Conservation (phyloP, 2,329 filamentous ascomycete species). For the Calonectria multiphialidica region DNA sequence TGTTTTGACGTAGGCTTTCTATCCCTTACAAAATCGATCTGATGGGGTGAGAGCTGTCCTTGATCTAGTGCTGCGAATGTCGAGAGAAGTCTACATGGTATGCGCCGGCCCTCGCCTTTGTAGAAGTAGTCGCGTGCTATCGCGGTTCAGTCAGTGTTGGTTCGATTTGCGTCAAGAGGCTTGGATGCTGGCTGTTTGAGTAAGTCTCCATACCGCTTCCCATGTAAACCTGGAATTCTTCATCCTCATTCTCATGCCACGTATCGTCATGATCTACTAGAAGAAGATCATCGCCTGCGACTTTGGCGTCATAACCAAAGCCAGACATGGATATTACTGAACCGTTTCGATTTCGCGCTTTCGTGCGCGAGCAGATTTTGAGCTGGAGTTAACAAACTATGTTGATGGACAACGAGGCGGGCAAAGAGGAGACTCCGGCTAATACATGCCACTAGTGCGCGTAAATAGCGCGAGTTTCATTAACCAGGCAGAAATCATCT, state of each 20-base stretch:
- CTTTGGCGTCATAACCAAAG: not conserved
- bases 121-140: not conserved
- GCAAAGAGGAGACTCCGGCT: not conserved
- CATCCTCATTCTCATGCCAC: not conserved
- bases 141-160: not conserved
- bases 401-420: not conserved
- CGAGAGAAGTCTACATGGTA: not conserved
- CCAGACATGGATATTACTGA: not conserved
- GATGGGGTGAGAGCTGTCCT: not conserved
- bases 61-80: not conserved
- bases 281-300: not conserved
- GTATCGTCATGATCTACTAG: not conserved
- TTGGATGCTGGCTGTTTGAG: not conserved
- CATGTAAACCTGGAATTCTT: not conserved
- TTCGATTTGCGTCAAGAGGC: not conserved
- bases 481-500: not conserved
- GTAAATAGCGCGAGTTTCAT: not conserved
- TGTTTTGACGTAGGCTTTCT: not conserved
- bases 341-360: not conserved
- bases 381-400: not conserved
- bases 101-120: not conserved
- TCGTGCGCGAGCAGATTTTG: not conserved
- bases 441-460: not conserved
- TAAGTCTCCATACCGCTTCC: not conserved
- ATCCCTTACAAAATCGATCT: not conserved